phyloP scores from a whole-genome alignment of 495 filamentous ascomycete genomes.

The Tricharina praecox region DNA sequence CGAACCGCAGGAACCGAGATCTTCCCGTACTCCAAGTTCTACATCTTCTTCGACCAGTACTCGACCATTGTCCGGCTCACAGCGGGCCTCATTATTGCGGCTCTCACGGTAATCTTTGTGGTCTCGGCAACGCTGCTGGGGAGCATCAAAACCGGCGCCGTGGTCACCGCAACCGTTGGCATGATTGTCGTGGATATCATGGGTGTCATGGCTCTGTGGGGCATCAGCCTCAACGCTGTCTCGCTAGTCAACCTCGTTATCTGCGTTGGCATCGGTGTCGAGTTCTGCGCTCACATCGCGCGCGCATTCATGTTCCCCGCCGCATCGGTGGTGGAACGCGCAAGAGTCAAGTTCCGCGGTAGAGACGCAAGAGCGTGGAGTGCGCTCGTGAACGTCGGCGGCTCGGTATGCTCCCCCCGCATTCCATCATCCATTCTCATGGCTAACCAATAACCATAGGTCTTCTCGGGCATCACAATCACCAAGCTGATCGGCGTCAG shows the following conservation, averaged over 20 bases:
- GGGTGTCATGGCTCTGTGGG: conserved; percentile 75
- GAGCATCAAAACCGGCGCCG: conserved; percentile 60
- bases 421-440: not conserved
- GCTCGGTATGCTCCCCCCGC: conserved; percentile 35
- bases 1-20: conserved; percentile 52
- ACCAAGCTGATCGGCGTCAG: conserved; percentile 87
- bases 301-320: conserved; percentile 87
- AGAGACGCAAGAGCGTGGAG: conserved; percentile 78
- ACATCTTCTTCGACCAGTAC: conserved; percentile 99
- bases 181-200: conserved; percentile 95
- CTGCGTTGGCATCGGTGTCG: conserved; percentile 84
- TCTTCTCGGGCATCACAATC: conserved; percentile 89
- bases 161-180: conserved; percentile 66
- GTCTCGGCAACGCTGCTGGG: conserved; percentile 66
- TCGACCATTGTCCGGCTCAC: conserved; percentile 65
- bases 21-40: conserved; percentile 91
- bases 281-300: conserved; percentile 95
- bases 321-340: conserved; percentile 55
- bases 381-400: conserved; percentile 81
- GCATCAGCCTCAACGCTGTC: conserved; percentile 88
- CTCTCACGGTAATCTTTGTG: conserved; percentile 63
- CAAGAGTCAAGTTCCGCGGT: conserved; percentile 40
- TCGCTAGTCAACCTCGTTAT: conserved; percentile 95
- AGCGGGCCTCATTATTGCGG: conserved; percentile 59
- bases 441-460: conserved; percentile 14